Evolutionary conservation across 371 early-diverging fungal species (phyloP).

Genomic region (Mortierella sp.): DNA sequence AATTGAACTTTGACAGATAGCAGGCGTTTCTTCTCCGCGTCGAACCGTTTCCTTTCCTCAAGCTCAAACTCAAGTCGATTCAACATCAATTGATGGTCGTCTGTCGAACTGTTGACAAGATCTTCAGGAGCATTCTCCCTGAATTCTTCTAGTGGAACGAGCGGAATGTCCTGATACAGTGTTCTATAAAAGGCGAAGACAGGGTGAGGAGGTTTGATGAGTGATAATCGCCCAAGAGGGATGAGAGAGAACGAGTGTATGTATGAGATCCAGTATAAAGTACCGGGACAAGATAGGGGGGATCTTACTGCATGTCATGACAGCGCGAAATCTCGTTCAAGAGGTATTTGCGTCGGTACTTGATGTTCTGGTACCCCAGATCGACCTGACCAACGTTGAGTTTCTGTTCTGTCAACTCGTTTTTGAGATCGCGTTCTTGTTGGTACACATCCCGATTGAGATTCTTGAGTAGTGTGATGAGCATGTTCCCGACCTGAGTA

Average conservation of each 20-base stretch:
- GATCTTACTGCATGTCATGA: slow-evolving; percentile 48
- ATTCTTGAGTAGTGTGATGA: slow-evolving; percentile 30
- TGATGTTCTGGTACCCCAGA: slow-evolving; percentile 50
- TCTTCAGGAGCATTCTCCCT: slow-evolving; percentile 24
- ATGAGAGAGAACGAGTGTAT: too few relatives aligned
- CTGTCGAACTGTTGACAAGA: slow-evolving; percentile 9
- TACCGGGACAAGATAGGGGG: too few relatives aligned
- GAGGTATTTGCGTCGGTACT: slow-evolving; percentile 52
- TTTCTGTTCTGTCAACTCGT: slow-evolving; percentile 45
- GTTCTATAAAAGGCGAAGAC: slow-evolving; percentile 21
- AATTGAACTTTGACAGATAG: slow-evolving; percentile 36
- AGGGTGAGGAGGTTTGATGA: background rate
- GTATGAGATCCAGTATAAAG: too few relatives aligned
- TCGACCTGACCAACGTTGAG: slow-evolving; percentile 31
- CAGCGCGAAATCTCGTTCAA: slow-evolving; percentile 51
- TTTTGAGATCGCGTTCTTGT: slow-evolving; percentile 38
- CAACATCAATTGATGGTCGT: slow-evolving; percentile 42
- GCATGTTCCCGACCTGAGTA: slow-evolving; percentile 7
- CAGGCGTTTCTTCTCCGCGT: slow-evolving; percentile 47
- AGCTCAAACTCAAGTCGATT: slow-evolving; percentile 49
- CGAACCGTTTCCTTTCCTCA: slow-evolving; percentile 47
- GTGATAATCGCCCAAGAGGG: too few relatives aligned
- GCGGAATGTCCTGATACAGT: slow-evolving; percentile 45
- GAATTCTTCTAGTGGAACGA: slow-evolving; percentile 42
- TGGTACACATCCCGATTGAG: slow-evolving; percentile 41